phyloP scores from a whole-genome alignment of 495 filamentous ascomycete species.

The Glonium stellatum region DNA sequence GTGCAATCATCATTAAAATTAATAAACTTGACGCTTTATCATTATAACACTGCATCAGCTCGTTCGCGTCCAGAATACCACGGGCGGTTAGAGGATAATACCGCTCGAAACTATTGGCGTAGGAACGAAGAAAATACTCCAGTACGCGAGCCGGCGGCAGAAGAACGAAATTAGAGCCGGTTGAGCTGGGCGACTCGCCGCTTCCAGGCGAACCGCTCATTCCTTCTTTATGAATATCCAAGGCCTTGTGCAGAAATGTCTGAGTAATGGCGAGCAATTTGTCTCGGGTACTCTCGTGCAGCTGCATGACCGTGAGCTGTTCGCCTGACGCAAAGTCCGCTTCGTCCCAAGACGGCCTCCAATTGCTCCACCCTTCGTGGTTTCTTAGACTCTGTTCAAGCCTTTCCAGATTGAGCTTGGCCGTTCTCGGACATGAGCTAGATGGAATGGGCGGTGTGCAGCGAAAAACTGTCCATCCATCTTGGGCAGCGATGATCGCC shows the following conservation, averaged over 20 bases:
- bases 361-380: conserved; percentile 40
- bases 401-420: conserved; percentile 51
- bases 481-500: conserved; percentile 47
- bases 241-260: conserved; percentile 55
- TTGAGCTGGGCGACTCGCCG: conserved; percentile 36
- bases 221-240: conserved; percentile 49
- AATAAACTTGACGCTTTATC: conserved; percentile 53
- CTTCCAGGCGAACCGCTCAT: conserved; percentile 30
- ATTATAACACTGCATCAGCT: conserved; percentile 47
- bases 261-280: conserved; percentile 58
- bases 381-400: conserved; percentile 45
- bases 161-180: conserved; percentile 48
- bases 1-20: conserved; percentile 58
- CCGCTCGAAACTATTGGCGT: conserved; percentile 50
- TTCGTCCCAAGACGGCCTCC: conserved; percentile 43
- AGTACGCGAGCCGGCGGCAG: conserved; percentile 53
- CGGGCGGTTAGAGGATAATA: conserved; percentile 51
- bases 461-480: conserved; percentile 50
- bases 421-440: conserved; percentile 48
- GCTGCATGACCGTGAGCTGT: conserved; percentile 38
- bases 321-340: conserved; percentile 44
- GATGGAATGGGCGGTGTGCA: conserved; percentile 49
- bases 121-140: conserved; percentile 54
- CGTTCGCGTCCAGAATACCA: conserved; percentile 51
- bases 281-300: conserved; percentile 47